A percentile compares a stretch with the other conserved stretches of the same genome.
These are phyloP conservation scores for Inga oerstediana DNA, from an alignment of 306 rosid genomes.

Conservation along the genomic window DNA sequence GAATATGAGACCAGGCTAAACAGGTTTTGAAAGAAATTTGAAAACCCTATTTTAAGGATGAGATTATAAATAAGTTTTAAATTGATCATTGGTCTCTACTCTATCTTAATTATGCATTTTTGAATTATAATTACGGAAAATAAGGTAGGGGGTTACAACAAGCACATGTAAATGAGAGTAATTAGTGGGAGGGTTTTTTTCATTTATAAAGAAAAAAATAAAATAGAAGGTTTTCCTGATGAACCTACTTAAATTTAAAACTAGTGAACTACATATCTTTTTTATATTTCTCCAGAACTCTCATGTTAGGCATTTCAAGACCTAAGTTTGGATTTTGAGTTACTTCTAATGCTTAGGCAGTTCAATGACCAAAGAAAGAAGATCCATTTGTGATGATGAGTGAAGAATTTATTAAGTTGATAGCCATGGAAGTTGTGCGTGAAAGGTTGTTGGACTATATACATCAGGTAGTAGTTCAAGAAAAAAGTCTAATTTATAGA, in stretches of 20 bases:
- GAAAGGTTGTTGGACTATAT: slow-evolving; percentile 91
- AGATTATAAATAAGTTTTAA: no score
- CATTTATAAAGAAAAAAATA: background rate
- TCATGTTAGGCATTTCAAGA: slow-evolving; percentile 16
- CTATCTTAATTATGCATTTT: no score
- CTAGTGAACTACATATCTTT: background rate
- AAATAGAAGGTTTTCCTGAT: background rate
- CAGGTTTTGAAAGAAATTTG: no score
- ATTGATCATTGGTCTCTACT: no score
- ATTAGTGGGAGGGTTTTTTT: background rate
- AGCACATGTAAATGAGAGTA: background rate
- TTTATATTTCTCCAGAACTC: slow-evolving; percentile 4
- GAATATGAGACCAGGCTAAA: no score
- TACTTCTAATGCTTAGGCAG: slow-evolving; percentile 66
- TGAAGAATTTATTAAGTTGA: slow-evolving; percentile 86
- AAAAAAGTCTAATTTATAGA: background rate
- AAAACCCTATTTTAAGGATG: no score
- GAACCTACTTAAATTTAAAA: slow-evolving; percentile 8
- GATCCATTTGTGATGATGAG: slow-evolving; percentile 72
- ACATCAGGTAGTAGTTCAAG: slow-evolving; percentile 71
- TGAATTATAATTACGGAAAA: no score
- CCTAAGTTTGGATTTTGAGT: slow-evolving; percentile 32
- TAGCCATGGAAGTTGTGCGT: slow-evolving; percentile 91
- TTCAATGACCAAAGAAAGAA: slow-evolving; percentile 88
- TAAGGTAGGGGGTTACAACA: no score